Percentiles rank a stretch among this genome's conserved stretches.
Conservation (phyloP, 352 stramenopile species). For the Phytophthora tentaculata region DNA sequence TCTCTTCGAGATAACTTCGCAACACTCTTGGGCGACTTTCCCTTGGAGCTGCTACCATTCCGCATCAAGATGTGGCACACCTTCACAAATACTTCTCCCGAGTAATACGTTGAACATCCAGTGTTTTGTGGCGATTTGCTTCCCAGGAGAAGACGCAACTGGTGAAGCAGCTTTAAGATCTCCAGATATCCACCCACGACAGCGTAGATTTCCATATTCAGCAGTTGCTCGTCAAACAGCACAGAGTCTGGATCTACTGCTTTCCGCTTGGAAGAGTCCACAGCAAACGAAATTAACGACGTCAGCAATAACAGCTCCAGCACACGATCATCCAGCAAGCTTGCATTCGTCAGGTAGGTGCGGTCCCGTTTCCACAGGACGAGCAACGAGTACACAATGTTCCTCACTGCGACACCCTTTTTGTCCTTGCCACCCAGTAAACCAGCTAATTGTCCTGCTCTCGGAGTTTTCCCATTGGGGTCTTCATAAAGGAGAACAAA, state of each 20-base stretch:
- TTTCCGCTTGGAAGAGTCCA: constrained; percentile 41
- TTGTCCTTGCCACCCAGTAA: constrained; percentile 48
- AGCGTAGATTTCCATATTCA: constrained; percentile 63
- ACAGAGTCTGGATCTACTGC: constrained; percentile 7
- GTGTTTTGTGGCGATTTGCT: constrained; percentile 42
- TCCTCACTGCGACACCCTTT: constrained; percentile 48
- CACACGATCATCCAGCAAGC: constrained; percentile 44
- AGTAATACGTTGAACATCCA: constrained; percentile 65
- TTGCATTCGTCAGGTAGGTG: constrained; percentile 32
- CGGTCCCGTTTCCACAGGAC: constrained; percentile 60
- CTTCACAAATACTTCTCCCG: constrained; percentile 65
- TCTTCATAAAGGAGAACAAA: constrained; percentile 55
- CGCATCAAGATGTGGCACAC: constrained; percentile 50
- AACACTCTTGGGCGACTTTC: constrained; percentile 2
- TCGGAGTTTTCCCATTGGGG: constrained; percentile 33
- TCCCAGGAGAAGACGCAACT: constrained; percentile 57
- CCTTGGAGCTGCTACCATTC: constrained; percentile 4
- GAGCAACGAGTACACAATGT: constrained; percentile 60
- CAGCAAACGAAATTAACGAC: constrained; percentile 50
- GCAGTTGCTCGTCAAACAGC: constrained; percentile 37
- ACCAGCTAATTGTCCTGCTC: constrained; percentile 33
- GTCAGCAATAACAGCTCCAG: constrained; percentile 68
- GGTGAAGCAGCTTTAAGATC: constrained; percentile 61
- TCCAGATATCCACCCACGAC: constrained; percentile 56
- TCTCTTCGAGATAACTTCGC: constrained; percentile 27